A percentile compares a stretch with the other conserved stretches of the same genome.
phyloP scores from a whole-genome alignment of 2,329 filamentous ascomycete species.

The Fusarium nelsonii region DNA sequence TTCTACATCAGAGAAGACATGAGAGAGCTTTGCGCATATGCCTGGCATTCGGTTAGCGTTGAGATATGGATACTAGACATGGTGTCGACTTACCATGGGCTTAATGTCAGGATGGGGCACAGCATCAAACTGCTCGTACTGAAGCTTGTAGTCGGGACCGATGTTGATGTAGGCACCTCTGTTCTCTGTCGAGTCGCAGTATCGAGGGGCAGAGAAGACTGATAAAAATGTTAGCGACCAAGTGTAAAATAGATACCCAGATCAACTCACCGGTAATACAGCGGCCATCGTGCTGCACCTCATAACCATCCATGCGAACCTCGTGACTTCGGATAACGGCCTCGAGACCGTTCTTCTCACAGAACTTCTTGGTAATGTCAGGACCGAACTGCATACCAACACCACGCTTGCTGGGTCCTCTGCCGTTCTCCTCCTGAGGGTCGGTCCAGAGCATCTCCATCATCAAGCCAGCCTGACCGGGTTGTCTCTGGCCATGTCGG shows the following conservation, averaged over 20 bases:
- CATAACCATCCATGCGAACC: slow-evolving; percentile 99
- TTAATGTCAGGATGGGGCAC: slow-evolving; percentile 96
- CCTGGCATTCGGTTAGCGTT: slow-evolving; percentile 60
- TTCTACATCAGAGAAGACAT: slow-evolving; percentile 79
- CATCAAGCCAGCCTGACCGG: slow-evolving; percentile 94
- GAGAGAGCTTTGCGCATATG: slow-evolving; percentile 86
- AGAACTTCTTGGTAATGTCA: slow-evolving; percentile 96
- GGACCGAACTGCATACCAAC: slow-evolving; percentile 97
- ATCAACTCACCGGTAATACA: slow-evolving; percentile 84
- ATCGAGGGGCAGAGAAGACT: slow-evolving; percentile 97
- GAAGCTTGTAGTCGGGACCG: slow-evolving; percentile 88
- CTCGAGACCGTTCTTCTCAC: slow-evolving; percentile 93
- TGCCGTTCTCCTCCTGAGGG: slow-evolving; percentile 85
- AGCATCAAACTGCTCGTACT: slow-evolving; percentile 94
- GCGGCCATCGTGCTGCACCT: slow-evolving; percentile 93
- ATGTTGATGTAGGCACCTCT: slow-evolving; percentile 99
- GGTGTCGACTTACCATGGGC: slow-evolving; percentile 76
- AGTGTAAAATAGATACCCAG: not conserved
- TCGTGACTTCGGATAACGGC: slow-evolving; percentile 98
- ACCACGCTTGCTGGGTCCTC: slow-evolving; percentile 94
- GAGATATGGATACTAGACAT: not conserved
- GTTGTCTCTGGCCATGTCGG: slow-evolving; percentile 89
- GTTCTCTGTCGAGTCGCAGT: slow-evolving; percentile 98
- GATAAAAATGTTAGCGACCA: slow-evolving; percentile 23
- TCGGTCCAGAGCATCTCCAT: slow-evolving; percentile 99